Conservation (phyloP, 139 green algal species). For the Micractinium conductrix region DNA sequence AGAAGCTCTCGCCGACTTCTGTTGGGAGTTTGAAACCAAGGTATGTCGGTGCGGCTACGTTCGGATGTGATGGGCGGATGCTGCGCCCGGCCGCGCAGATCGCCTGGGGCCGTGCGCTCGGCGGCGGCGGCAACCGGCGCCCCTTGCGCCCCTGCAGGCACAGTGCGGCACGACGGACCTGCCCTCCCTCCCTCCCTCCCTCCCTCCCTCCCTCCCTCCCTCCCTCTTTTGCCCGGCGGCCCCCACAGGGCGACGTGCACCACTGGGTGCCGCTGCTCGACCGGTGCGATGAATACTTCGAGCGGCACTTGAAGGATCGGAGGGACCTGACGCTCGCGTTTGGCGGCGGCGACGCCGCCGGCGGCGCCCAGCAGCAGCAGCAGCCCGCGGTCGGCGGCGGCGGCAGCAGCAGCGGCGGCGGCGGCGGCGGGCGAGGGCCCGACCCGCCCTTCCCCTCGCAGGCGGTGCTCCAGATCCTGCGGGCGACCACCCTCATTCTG, state of each 20-base stretch:
- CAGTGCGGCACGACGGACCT: too few relatives aligned
- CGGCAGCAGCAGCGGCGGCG: neutral
- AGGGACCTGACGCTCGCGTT: slow-evolving; percentile 69
- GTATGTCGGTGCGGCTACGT: too few relatives aligned
- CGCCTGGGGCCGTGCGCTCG: too few relatives aligned
- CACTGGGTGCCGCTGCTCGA: slow-evolving; percentile 92
- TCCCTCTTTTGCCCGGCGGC: neutral
- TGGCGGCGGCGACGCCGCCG: neutral
- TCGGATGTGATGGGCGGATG: too few relatives aligned
- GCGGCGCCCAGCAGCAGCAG: neutral
- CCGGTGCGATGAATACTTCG: slow-evolving; percentile 84
- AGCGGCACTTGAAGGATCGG: slow-evolving; percentile 63
- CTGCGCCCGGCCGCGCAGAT: too few relatives aligned
- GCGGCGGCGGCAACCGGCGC: too few relatives aligned
- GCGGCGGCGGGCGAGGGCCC: neutral
- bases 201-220: too few relatives aligned
- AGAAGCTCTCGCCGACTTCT: slow-evolving; percentile 68
- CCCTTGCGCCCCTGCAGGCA: too few relatives aligned
- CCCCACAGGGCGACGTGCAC: slow-evolving; percentile 84
- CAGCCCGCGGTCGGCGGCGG: neutral
- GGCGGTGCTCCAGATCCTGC: slow-evolving; percentile 72
- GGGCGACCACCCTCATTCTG: slow-evolving; percentile 75
- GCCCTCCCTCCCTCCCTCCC: too few relatives aligned
- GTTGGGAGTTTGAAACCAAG: slow-evolving; percentile 80
- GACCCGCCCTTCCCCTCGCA: slow-evolving; percentile 66